Evolutionary conservation across 257 asterid genomes (phyloP), one percentile per base, ranked within the genome.

Genomic region (Galeopsis tetrahit): DNA sequence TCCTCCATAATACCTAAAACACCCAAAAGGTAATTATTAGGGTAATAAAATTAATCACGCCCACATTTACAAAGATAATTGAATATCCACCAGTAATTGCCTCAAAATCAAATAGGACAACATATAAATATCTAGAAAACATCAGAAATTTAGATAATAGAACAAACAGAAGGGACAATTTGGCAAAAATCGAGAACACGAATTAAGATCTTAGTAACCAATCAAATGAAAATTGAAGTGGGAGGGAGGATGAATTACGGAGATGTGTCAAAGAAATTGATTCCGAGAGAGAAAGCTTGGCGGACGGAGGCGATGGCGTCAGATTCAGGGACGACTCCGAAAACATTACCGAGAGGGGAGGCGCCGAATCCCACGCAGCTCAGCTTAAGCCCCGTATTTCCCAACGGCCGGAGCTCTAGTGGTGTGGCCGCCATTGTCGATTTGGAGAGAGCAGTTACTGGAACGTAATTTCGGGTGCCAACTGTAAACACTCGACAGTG

Each of bases 281-380:
- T 83, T 64, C 99, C 99, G 28, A 73, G 91, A 80, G 67, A 82
- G 71, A 90, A 85, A 63, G 99, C 99, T 75, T 75, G 85, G 38
- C 89, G 84, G 66, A 95, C 98, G 78, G 94, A 55, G 78, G 88
- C 86, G 78, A 88, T 80, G 74, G 98, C 98, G 67, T 92, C 95
- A 42, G 89, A 87, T 73, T 92, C 96, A 7, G 94, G 79, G 34
- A 95, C 88, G 64, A 74, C 69, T 8, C 98, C 95, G 79, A 91
- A 95, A 51, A 95, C 99, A 5, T 87, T 85, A 59, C 99, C 98
- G 39, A 92, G 91, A n/a, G 98, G 99, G 3, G 99, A 95, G 63
- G 99, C 99, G 48, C 99, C 99, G 72, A 88, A 95, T 69, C 99
- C 99, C 1, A 92, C 86, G 66, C 83, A 82, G 80, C 99, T 92